Evolutionary conservation across 441 rosid genomes (phyloP), one percentile per base, ranked within the genome.

Genomic region (Gossypium gossypioides): DNA sequence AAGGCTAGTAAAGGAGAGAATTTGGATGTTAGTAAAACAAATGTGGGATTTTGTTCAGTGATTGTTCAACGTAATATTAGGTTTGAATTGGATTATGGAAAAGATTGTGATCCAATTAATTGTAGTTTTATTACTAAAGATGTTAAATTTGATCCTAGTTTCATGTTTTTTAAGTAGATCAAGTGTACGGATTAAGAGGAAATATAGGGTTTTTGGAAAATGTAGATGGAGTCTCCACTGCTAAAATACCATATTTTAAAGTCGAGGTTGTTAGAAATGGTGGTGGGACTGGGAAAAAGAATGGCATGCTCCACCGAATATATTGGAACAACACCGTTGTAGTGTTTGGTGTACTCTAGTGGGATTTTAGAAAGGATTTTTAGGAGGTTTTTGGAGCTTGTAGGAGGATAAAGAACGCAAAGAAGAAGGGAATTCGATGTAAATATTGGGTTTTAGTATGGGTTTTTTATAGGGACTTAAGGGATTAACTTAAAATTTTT

Each of bases 1-100:
- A 77, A 57, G 16, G 82, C 71, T 15, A 61, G 60, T 68, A 74
- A 75, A 51, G 82, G 81, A 46, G 76, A 34, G 63, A 87, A 76
- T 84, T 79, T 87, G 68, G 72, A 83, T 6, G 6, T 81, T 6
- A 64, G 62, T 18, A 51, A 72, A 62, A 74, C 72, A 3, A 24
- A 48, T 56, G 73, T 77, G 57, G 89, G 87, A 72, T 15, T 84
- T 66, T 89, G 91, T 72, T 81, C 79, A 0, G 72, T 81, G 54
- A 73, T 84, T 37, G 68, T 42, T 9, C 63, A 55, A 24, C 29
- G 60, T 51, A 70, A 34, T 70, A 81, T 81, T n/a, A 74, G 76
- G 56, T 85, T 87, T 63, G 81, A 76, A 66, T 63, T 89, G 81
- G 87, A 79, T 46, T 91, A 84, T 58, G 80, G 72, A 29, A 77